Conservation (phyloP, 2,329 filamentous ascomycete species). For the Sporothrix brunneoviolacea region DNA sequence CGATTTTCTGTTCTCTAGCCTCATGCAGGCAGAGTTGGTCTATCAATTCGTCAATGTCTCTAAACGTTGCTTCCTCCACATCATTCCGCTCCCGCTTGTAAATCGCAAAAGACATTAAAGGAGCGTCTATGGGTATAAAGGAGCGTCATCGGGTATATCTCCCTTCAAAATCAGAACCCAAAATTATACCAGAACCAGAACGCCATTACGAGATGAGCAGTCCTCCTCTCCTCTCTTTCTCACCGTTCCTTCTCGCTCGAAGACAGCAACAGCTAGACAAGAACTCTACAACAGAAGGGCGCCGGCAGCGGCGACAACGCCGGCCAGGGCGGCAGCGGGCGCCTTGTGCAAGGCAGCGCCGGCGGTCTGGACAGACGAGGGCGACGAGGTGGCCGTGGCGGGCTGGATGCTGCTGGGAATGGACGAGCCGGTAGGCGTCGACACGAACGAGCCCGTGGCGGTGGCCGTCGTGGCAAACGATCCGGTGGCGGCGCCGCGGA, state of each 20-base stretch:
- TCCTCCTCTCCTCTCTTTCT: neutral
- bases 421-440: conserved; percentile 2
- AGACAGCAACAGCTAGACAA: no score
- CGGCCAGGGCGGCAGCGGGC: conserved; percentile 2
- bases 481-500: neutral
- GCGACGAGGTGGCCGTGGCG: neutral
- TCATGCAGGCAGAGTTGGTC: no score
- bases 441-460: neutral
- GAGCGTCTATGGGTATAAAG: neutral
- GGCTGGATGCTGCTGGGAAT: neutral
- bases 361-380: conserved; percentile 11
- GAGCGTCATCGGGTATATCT: no score
- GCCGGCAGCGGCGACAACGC: neutral
- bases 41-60: no score
- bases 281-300: conserved; percentile 8
- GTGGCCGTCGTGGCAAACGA: conserved; percentile 1
- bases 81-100: no score
- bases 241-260: neutral
- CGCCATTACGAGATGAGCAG: no score
- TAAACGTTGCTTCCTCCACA: no score
- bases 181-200: no score
- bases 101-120: no score
- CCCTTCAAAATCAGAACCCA: no score
- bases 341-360: conserved; percentile 5
- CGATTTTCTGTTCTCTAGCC: no score